phyloP scores from a whole-genome alignment of 2,329 filamentous ascomycete genomes.

The Phaeophleospora eucalypticola region DNA sequence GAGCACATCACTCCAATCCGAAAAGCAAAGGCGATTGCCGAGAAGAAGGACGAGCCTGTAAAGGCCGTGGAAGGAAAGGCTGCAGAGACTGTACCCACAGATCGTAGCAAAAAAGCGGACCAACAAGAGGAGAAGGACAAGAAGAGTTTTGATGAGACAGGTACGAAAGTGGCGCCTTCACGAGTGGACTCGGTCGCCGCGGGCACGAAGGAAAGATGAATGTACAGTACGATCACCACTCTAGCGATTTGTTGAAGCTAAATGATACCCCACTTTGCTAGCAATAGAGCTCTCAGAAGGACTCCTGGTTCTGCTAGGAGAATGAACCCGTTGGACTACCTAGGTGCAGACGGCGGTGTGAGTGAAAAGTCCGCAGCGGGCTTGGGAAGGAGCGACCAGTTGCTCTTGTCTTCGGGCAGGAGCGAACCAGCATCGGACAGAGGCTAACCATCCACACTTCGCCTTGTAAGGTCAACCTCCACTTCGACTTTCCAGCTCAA shows the following conservation, averaged over 20 bases:
- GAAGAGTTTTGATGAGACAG: conserved; percentile 6
- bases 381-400: too few species aligned
- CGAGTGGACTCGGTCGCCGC: conserved; percentile 21
- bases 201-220: conserved; percentile 23
- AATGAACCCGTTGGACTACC: background rate
- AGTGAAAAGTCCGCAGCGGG: too few species aligned
- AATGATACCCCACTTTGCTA: conserved; percentile 20
- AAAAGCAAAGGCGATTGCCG: conserved; percentile 5
- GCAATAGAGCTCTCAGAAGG: too few species aligned
- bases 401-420: too few species aligned
- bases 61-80: conserved; percentile 8
- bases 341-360: too few species aligned
- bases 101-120: conserved; percentile 8
- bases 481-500: too few species aligned
- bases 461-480: too few species aligned
- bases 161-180: conserved; percentile 9
- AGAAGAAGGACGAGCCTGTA: conserved; percentile 8
- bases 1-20: conserved; percentile 5
- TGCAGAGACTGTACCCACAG: background rate
- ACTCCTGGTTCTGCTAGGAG: conserved; percentile 1
- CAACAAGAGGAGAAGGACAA: conserved; percentile 6
- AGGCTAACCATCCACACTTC: too few species aligned
- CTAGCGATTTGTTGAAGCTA: conserved; percentile 12
- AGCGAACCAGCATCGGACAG: too few species aligned
- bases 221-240: conserved; percentile 7